Conservation (phyloP, 306 rosid species). For the Lathyrus sativus region DNA sequence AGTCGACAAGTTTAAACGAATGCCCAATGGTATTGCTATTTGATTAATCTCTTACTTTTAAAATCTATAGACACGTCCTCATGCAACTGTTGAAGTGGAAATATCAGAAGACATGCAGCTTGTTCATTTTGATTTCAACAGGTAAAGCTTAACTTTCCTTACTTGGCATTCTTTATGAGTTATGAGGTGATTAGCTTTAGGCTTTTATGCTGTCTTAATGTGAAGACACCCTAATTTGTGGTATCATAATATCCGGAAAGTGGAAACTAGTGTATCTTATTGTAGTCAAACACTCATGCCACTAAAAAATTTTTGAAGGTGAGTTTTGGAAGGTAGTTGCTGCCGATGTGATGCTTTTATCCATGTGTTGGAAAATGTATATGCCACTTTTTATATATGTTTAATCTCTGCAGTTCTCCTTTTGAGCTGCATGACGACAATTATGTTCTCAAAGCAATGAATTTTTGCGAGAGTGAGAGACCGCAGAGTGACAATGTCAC, state of each 20-base stretch:
- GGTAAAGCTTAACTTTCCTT: constrained; percentile 49
- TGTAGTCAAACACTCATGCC: constrained; percentile 4
- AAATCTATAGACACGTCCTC: constrained; percentile 80
- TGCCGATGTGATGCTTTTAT: constrained; percentile 3
- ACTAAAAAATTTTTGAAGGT: background rate
- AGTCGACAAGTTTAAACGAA: no score
- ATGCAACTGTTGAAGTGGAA: constrained; percentile 99
- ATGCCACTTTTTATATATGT: constrained; percentile 23
- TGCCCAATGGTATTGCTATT: constrained; percentile 7
- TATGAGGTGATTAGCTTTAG: constrained; percentile 9
- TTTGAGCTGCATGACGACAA: constrained; percentile 98
- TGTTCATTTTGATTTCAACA: constrained; percentile 97
- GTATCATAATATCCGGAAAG: constrained; percentile 5
- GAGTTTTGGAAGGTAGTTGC: constrained; percentile 4
- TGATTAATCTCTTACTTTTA: constrained; percentile 24
- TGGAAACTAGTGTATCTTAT: constrained; percentile 30
- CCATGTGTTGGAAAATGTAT: constrained; percentile 19
- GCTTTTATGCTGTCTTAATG: background rate
- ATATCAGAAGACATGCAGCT: constrained; percentile 99
- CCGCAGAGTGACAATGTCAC: constrained; percentile 54
- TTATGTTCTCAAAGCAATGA: constrained; percentile 89
- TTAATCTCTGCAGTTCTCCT: constrained; percentile 68
- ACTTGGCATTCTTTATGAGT: background rate
- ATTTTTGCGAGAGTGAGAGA: constrained; percentile 67
- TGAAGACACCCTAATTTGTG: constrained; percentile 17